Conservation (phyloP, 2,329 filamentous ascomycete species). For the Pleomassaria siparia region DNA sequence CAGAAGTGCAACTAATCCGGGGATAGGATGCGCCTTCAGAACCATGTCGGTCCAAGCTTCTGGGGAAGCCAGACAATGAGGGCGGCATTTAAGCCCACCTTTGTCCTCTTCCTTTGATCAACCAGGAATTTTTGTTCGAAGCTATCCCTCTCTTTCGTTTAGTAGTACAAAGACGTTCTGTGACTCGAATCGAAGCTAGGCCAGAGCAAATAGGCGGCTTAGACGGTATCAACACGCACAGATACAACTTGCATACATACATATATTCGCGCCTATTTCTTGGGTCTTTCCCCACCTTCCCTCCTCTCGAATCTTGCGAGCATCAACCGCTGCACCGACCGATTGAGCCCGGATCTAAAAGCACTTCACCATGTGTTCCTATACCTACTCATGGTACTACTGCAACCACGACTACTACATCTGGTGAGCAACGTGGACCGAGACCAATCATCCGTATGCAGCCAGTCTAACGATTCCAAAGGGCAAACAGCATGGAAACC, state of each 20-base stretch:
- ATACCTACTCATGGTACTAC: slow-evolving; percentile 52
- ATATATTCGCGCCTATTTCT: not conserved
- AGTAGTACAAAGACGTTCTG: no score
- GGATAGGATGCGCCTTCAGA: slow-evolving; percentile 19
- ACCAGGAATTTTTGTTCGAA: slow-evolving; percentile 1
- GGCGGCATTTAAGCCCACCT: slow-evolving; percentile 1
- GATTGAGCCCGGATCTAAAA: slow-evolving; percentile 8
- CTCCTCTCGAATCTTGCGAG: no score
- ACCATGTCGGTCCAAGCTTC: slow-evolving; percentile 13
- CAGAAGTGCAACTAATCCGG: slow-evolving; percentile 30
- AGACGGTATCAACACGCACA: not conserved
- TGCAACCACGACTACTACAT: slow-evolving; percentile 54
- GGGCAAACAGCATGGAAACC: slow-evolving; percentile 48
- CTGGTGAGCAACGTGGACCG: slow-evolving; percentile 26
- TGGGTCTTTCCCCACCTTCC: no score
- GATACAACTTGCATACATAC: not conserved
- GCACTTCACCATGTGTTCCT: slow-evolving; percentile 44
- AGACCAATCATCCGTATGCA: not conserved
- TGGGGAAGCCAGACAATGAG: slow-evolving; percentile 9
- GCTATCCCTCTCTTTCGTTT: not conserved
- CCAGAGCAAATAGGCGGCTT: not conserved
- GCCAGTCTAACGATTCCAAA: slow-evolving; percentile 5
- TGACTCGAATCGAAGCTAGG: not conserved
- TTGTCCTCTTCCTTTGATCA: not conserved
- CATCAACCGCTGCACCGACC: no score